Evolutionary conservation across 257 asterid species (phyloP), one percentile per base, ranked within the genome.

Genomic region (Penstemon davidsonii): DNA sequence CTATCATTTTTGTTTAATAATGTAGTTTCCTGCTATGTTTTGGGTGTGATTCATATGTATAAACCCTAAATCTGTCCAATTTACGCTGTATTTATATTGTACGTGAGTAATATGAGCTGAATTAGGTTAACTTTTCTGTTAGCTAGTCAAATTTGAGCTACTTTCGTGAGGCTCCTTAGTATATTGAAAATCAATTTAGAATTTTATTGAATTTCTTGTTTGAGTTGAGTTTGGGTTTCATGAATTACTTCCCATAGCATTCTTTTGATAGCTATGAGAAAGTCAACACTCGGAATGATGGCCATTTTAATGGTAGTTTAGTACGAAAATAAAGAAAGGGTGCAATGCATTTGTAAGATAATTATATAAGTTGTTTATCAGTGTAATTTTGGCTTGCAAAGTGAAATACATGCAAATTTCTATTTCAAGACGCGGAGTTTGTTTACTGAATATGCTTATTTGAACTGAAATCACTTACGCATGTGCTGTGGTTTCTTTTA

Each of bases 1-100:
- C 38, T 8, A 9, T 70, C 47, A 33, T 37, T 41, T 54, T 44
- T 62, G 59, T 50, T 72, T 54, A 46, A 38, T 73, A 50, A 41
- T 56, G 62, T 25, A 25, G 33, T 25, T 25, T 25, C 15, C 33
- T 25, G 33, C 33, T 25, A 4, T 55, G 19, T 45, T n/a, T 52
- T 70, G 15, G 11, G 47, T 76, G 60, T 9, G 65, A 33, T 53
- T 12, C 56, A 3, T 49, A 49, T 25, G 15, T 39, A 18, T 51
- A 37, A n/a, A 60, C 42, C 61, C 10, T 57, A 51, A 25, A 1
- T 25, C 33, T 2, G 33, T 25, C 33, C 33, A 25, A 15, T 25
- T 25, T 25, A 25, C 33, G 33, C 33, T 25, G 33, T 25, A 1
- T 25, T 25, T 8, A 10, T 64, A 10, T 7, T 62, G 60, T 44